A percentile compares a stretch with the other conserved stretches of the same genome.
These are phyloP conservation scores for Harringtonia aguacate DNA, from an alignment of 2,329 filamentous ascomycete genomes.

Conservation along the genomic window DNA sequence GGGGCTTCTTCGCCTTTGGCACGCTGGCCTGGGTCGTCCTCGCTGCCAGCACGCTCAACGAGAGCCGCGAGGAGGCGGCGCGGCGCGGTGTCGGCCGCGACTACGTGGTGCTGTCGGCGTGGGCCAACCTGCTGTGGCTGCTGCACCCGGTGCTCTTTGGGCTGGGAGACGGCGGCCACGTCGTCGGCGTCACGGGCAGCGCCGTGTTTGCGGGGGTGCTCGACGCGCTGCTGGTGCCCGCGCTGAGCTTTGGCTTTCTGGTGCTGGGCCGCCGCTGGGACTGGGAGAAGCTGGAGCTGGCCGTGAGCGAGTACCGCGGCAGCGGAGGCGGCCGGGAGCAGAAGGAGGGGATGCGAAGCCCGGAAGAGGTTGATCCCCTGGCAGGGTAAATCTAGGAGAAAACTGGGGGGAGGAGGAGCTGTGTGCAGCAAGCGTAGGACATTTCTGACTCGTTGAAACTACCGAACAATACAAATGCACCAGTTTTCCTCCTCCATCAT, in stretches of 20 bases:
- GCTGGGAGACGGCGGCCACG: slow-evolving; percentile 40
- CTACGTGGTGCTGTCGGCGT: slow-evolving; percentile 33
- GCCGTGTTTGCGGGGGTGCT: slow-evolving; percentile 44
- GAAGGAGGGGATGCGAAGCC: too few species aligned
- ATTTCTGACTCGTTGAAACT: too few species aligned
- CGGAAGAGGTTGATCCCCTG: too few species aligned
- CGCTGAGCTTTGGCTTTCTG: slow-evolving; percentile 30
- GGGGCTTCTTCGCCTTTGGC: slow-evolving; percentile 46
- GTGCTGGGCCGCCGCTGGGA: slow-evolving; percentile 37
- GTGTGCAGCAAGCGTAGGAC: too few species aligned
- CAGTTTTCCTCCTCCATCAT: too few species aligned
- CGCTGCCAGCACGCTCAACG: slow-evolving; percentile 29
- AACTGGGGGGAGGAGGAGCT: too few species aligned
- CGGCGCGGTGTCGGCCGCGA: slow-evolving; percentile 31
- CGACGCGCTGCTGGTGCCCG: slow-evolving; percentile 36
- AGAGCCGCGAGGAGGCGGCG: slow-evolving; percentile 25
- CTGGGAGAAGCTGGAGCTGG: slow-evolving; percentile 36
- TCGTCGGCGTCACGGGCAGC: slow-evolving; percentile 31
- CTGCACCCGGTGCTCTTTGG: slow-evolving; percentile 45
- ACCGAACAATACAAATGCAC: too few species aligned
- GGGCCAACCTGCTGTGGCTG: slow-evolving; percentile 40
- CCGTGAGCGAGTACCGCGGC: slow-evolving; percentile 44
- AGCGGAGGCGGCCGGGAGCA: too few species aligned
- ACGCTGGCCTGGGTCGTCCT: slow-evolving; percentile 34
- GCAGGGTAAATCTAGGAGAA: too few species aligned